Evolutionary conservation across 441 rosid genomes (phyloP), one percentile per base, ranked within the genome.

Genomic region (Pelargonium fulgidum): DNA sequence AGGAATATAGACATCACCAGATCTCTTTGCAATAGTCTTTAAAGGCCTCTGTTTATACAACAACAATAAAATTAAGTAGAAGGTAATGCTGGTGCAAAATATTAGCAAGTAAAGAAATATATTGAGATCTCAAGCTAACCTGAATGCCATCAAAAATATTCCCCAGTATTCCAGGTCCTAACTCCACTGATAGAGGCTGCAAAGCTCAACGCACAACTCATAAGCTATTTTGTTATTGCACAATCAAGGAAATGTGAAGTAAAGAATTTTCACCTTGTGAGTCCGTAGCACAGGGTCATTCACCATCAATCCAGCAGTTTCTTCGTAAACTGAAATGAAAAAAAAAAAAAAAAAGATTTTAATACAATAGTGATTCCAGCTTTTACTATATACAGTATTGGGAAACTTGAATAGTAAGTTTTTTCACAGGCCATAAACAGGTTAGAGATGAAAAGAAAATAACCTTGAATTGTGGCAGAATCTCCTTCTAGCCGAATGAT

Each of bases 121-220:
- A 58, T 58, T 20, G 10, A 17, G 63, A 13, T 19, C 71, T 44
- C 68, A 71, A 52, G 71, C 73, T 72, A 65, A 95, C 99, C 97
- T 95, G 98, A 86, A 95, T 92, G 47, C 99, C 99, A 70, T 95
- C 99, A 75, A 95, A 92, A 70, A 90, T 95, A 78, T 92, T 95
- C 72, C 98, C 99, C 85, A 95, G 81, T 61, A 95, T 95, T 83
- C 99, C 99, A 41, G 99, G 98, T 77, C 98, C 99, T 76, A 95
- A 76, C 87, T 95, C 98, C 84, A 92, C 97, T 7, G 99, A 95
- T 44, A 92, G 83, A 69, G 99, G 99, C 99, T 95, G 91, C 41
- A 87, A 73, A 22, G 66, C 36, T 74, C 69, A 81, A 50, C 16
- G 62, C 3, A 71, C 7, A 58, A 56, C 19, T 54, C 42, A 56